These are phyloP conservation scores for Calcarisporium arbuscula DNA, from an alignment of 2,329 filamentous ascomycete species.

Conservation along the genomic window DNA sequence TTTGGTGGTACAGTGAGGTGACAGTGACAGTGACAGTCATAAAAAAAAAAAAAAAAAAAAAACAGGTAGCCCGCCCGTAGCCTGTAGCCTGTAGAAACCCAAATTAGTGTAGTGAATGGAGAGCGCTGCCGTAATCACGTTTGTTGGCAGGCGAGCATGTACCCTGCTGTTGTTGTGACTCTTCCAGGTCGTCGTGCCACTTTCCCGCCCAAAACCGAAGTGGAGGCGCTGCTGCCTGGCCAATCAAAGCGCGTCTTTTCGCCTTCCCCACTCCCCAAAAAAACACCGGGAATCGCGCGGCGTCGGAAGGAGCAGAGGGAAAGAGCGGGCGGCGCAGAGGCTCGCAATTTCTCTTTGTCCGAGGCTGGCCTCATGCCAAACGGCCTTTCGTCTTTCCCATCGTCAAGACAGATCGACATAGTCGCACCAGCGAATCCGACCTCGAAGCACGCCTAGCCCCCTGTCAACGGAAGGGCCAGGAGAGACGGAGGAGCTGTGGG, in stretches of 20 bases:
- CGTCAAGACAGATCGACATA: background rate
- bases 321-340: constrained; percentile 6
- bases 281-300: constrained; percentile 10
- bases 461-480: too few relatives aligned
- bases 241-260: constrained; percentile 16
- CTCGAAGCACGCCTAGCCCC: background rate
- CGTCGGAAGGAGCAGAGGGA: constrained; percentile 7
- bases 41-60: too few relatives aligned
- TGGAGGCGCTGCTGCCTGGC: constrained; percentile 8
- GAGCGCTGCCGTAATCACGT: too few relatives aligned
- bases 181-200: too few relatives aligned
- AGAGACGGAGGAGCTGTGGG: constrained; percentile 52
- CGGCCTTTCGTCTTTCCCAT: background rate
- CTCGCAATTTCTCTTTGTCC: constrained; percentile 12
- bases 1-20: too few relatives aligned
- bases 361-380: constrained; percentile 7
- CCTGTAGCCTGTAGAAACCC: too few relatives aligned
- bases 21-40: too few relatives aligned
- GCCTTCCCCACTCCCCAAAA: constrained; percentile 11
- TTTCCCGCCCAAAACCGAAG: constrained; percentile 8
- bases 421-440: constrained; percentile 6
- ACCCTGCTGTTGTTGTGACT: too few relatives aligned
- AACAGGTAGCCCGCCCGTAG: too few relatives aligned
- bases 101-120: too few relatives aligned
- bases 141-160: too few relatives aligned